phyloP scores from a whole-genome alignment of 441 rosid genomes.

The Populus hybrid region DNA sequence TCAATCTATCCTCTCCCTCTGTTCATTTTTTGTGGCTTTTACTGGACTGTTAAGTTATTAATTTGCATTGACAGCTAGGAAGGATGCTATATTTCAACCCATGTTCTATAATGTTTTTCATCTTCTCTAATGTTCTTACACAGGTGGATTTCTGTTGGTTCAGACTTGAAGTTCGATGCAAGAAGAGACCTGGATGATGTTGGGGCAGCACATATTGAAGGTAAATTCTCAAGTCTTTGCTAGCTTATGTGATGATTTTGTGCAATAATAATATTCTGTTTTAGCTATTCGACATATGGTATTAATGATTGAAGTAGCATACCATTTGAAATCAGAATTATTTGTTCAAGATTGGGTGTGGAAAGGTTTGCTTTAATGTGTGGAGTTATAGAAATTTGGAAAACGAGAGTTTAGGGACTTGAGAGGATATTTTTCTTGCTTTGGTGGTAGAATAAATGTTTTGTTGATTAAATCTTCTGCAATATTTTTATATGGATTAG shows the following conservation, averaged over 20 bases:
- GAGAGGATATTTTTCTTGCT: not conserved
- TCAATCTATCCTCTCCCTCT: constrained; percentile 1
- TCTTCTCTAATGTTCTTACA: constrained; percentile 30
- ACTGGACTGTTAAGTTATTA: not conserved
- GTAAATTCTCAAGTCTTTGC: constrained; percentile 30
- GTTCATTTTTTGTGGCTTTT: not conserved
- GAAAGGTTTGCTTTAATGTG: not conserved
- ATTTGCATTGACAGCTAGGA: constrained; percentile 9
- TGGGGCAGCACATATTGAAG: constrained; percentile 77
- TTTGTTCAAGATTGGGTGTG: not conserved
- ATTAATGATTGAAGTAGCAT: not conserved
- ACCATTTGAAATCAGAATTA: not conserved
- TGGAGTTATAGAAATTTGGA: not conserved
- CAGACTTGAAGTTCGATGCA: constrained; percentile 93
- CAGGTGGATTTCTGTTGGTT: constrained; percentile 99
- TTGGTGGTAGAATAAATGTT: not conserved
- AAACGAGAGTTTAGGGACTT: not conserved
- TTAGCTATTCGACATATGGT: not conserved
- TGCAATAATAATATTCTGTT: not conserved
- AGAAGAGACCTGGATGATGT: constrained; percentile 99
- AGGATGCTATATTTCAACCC: constrained; percentile 10
- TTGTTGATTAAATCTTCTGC: not conserved
- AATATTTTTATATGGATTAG: not conserved
- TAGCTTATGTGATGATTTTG: not conserved
- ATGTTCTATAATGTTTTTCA: constrained; percentile 19